phyloP scores from a whole-genome alignment of 2,329 filamentous ascomycete species.

The Thielaviopsis euricoi region DNA sequence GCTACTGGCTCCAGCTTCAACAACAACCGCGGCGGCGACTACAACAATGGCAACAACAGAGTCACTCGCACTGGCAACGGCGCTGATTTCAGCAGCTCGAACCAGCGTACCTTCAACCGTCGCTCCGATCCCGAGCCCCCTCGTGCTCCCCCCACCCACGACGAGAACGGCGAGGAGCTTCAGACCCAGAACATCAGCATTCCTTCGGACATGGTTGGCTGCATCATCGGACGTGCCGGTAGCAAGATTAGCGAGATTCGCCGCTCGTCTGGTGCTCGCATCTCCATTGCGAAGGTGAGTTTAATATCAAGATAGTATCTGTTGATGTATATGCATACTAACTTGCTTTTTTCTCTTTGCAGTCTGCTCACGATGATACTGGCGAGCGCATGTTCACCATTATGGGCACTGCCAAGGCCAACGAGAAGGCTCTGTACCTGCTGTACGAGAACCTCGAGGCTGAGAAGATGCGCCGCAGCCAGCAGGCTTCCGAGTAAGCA shows the following conservation, averaged over 20 bases:
- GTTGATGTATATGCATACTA: not conserved
- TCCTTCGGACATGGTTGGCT: slow-evolving; percentile 97
- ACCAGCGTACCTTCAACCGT: slow-evolving; percentile 52
- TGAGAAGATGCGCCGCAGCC: slow-evolving; percentile 95
- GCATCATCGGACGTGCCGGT: slow-evolving; percentile 89
- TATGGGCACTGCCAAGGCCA: slow-evolving; percentile 83
- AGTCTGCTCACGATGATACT: slow-evolving; percentile 87
- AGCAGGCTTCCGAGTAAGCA: slow-evolving; percentile 40
- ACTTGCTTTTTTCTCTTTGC: not conserved
- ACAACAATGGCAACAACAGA: slow-evolving; percentile 46
- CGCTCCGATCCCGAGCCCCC: slow-evolving; percentile 72
- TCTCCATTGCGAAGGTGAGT: slow-evolving; percentile 81
- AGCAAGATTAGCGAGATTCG: slow-evolving; percentile 98
- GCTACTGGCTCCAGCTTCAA: slow-evolving; percentile 26
- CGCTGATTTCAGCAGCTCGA: slow-evolving; percentile 84
- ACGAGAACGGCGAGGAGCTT: slow-evolving; percentile 92
- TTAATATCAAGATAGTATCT: not conserved
- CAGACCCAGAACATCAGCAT: slow-evolving; percentile 99
- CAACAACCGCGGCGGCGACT: slow-evolving; percentile 30
- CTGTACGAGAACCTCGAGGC: slow-evolving; percentile 97
- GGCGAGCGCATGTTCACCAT: slow-evolving; percentile 99
- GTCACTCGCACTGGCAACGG: slow-evolving; percentile 94
- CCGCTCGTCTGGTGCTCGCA: slow-evolving; percentile 88
- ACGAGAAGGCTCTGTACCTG: slow-evolving; percentile 89
- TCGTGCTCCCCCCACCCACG: slow-evolving; percentile 72